These are phyloP conservation scores for Terana coerulea DNA, from an alignment of 768 basidiomycete species.

Conservation along the genomic window DNA sequence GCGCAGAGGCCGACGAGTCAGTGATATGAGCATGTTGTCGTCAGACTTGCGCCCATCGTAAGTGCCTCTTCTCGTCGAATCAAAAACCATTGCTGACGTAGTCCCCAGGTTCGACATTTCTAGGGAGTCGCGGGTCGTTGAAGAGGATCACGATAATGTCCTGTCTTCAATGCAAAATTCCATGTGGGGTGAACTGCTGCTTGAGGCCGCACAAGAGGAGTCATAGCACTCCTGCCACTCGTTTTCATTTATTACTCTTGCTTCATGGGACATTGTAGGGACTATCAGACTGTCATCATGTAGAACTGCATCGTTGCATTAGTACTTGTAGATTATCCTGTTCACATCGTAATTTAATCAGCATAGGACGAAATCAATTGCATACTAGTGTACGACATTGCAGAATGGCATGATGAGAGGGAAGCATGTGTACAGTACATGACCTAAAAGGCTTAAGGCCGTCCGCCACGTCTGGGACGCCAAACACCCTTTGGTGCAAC, in stretches of 20 bases:
- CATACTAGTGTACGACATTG: background rate
- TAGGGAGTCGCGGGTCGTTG: conserved; percentile 18
- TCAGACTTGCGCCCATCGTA: conserved; percentile 49
- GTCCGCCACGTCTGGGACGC: conserved; percentile 20
- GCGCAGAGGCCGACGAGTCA: conserved; percentile 53
- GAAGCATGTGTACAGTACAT: background rate
- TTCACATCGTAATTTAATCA: conserved; percentile 14
- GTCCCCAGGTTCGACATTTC: conserved; percentile 24
- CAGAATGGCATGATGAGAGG: background rate
- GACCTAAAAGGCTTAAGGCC: conserved; percentile 3
- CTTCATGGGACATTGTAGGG: conserved; percentile 11
- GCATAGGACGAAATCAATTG: background rate
- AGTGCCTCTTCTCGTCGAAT: conserved; percentile 18
- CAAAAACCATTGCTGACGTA: background rate
- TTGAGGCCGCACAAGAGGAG: conserved; percentile 44
- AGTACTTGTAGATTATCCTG: conserved; percentile 18
- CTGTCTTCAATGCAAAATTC: conserved; percentile 60
- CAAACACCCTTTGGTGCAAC: conserved; percentile 42
- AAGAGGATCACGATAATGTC: conserved; percentile 40
- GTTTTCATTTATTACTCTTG: conserved; percentile 5
- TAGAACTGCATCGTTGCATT: conserved; percentile 10
- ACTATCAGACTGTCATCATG: conserved; percentile 1
- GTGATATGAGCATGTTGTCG: conserved; percentile 56
- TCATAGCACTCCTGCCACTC: conserved; percentile 8
- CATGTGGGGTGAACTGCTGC: conserved; percentile 60